Percentiles rank a stretch among this genome's conserved stretches.
Conservation (phyloP, 2,329 filamentous ascomycete species). For the Cytospora schulzeri region DNA sequence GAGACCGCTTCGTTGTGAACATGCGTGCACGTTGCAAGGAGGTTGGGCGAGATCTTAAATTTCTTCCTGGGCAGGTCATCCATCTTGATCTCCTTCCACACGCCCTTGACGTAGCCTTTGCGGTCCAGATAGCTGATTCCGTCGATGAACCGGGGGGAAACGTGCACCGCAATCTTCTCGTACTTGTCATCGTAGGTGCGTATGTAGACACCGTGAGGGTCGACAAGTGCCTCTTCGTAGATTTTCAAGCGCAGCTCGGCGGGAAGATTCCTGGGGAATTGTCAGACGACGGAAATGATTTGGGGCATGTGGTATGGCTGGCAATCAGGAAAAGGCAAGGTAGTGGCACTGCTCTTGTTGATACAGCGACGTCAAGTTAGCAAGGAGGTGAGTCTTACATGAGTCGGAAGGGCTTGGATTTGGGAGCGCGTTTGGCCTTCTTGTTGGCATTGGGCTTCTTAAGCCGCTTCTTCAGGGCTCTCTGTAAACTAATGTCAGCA, state of each 20-base stretch:
- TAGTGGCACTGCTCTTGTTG: background rate
- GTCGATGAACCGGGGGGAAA: background rate
- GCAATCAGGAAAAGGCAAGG: too few relatives aligned
- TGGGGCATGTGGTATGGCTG: background rate
- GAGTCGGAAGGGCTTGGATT: constrained; percentile 14
- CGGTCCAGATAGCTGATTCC: background rate
- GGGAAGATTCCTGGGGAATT: background rate
- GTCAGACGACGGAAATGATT: background rate
- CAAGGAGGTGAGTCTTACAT: background rate
- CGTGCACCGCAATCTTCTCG: background rate
- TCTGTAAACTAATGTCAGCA: background rate
- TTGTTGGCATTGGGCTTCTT: background rate
- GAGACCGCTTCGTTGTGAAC: background rate
- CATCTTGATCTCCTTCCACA: background rate
- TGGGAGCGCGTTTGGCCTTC: constrained; percentile 2
- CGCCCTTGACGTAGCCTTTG: background rate
- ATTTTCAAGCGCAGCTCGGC: constrained; percentile 8
- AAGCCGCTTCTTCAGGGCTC: background rate
- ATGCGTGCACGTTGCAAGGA: constrained; percentile 3
- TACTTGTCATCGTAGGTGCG: background rate
- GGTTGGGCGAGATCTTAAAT: constrained; percentile 3
- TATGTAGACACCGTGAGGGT: constrained; percentile 8
- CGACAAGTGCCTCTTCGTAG: constrained; percentile 9
- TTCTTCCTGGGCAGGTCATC: background rate
- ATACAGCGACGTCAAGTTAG: background rate